A percentile compares a stretch with the other conserved stretches of the same genome.
Evolutionary conservation across 2,329 filamentous ascomycete genomes (phyloP).

Genomic region (Fusarium praegraminearum): DNA sequence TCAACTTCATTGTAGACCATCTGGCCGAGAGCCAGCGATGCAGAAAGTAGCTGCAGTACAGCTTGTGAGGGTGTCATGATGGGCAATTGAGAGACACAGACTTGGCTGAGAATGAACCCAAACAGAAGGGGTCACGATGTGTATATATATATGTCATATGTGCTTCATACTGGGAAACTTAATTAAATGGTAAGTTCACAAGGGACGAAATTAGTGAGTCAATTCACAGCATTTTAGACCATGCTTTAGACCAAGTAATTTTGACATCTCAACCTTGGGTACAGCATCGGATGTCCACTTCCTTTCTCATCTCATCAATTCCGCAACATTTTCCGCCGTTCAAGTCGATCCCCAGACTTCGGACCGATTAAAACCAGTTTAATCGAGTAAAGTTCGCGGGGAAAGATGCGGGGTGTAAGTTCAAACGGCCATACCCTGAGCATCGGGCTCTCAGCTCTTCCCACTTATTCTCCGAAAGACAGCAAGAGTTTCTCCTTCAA

Average conservation of each 20-base stretch:
- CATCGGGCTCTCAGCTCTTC: constrained; percentile 5
- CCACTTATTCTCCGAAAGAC: background rate
- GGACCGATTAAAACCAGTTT: constrained; percentile 36
- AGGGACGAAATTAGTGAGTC: background rate
- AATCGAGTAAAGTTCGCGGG: constrained; percentile 19
- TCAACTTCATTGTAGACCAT: constrained; percentile 45
- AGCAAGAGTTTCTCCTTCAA: constrained; percentile 1
- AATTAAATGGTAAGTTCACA: background rate
- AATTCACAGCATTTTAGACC: background rate
- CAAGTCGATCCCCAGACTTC: constrained; percentile 30
- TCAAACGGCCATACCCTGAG: constrained; percentile 7
- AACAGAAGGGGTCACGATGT: constrained; percentile 2
- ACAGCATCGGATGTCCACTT: background rate
- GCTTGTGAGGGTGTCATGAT: constrained; percentile 32
- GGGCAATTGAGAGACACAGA: background rate
- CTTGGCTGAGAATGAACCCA: background rate
- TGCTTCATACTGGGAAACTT: background rate
- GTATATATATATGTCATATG: constrained; percentile 24
- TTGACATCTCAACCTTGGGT: background rate
- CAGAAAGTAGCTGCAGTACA: constrained; percentile 37
- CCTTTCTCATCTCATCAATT: background rate
- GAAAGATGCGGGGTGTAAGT: constrained; percentile 35
- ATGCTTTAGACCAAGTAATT: background rate
- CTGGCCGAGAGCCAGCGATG: constrained; percentile 42
- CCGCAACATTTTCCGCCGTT: constrained; percentile 8